Base-by-base conservation (phyloP, 768 basidiomycete genomes). In the Cyathus striatus region DNA sequence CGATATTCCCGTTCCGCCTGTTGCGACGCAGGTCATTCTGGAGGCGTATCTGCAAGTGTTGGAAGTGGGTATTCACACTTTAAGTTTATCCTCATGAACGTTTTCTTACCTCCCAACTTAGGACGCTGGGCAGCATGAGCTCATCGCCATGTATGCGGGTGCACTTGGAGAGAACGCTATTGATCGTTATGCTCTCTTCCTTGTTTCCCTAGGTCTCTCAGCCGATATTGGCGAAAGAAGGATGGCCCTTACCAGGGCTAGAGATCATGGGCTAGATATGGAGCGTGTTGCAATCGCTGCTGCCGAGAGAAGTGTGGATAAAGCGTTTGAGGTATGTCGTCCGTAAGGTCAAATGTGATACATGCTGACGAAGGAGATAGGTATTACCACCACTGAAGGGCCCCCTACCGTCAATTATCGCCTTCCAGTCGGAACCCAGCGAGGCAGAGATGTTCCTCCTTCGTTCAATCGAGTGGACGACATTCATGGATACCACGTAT, bases 91-190 rank as follows among this genome's bases (percentile, higher is more conserved):
- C n/a, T n/a, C n/a, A n/a, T 40, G 14, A 38, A n/a, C 33, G 36
- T 30, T 18, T 40, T 25, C 24, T 7, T 40, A 25, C 37, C 24
- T n/a, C 21, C 14, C 18, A 38, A 22, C n/a, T n/a, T 49, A 87
- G 83, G 69, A 71, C 32, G 85, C 88, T 14, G 88, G 86, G 14
- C 74, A 93, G 62, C 76, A 89, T 24, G 80, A 86, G 32, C 74
- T 98, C 14, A 92, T 98, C 10, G 93, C 95, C 0, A 79, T 96
- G 71, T 98, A 99, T 59, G 92, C 92, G 5, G 81, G 89, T 12
- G 89, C 90, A 22, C 66, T 98, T 17, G 89, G 92, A 5, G 85
- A 90, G 54, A 90, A 91, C 49, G 92, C 92, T 2, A 82, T 95
- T 26, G 87, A 92, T 53, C 84, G 90, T 25, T 98, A 97, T 52